Base-by-base conservation (phyloP, 2,329 filamentous ascomycete genomes). In the Biscogniauxia marginata region DNA sequence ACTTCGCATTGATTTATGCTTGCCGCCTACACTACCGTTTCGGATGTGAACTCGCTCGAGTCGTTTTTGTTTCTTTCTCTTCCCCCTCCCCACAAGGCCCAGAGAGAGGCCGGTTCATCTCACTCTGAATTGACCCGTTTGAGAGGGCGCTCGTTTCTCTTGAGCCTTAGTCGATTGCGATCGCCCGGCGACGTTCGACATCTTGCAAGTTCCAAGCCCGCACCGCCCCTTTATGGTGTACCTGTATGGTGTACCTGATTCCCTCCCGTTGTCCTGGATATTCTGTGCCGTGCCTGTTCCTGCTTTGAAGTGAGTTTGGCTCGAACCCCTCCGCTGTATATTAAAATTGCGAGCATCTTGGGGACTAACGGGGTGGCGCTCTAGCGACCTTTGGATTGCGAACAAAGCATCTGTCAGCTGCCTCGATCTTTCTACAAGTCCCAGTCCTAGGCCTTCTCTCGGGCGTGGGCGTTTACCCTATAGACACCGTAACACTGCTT, bases 11-110 rank as follows among this genome's bases (percentile, higher is more conserved):
- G 46, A 59, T 62, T 58, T 52, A 62, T 62, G 58, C 24, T 39
- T 39, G 30, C n/a, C 30, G n/a, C 30, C 30, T 39, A 16, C 13
- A 39, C 30, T 59, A 61, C 57, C 55, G 59, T 62, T 60, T 67
- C 61, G 63, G 60, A 62, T 65, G 55, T 61, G 53, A 64, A 61
- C 56, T 66, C 54, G 55, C 56, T 66, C 54, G 55, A 64, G 24
- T 57, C 49, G 50, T 49, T 57, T 59, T 63, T 60, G 54, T 61
- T 52, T 61, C 57, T 65, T 60, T 62, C 53, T 56, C 53, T 49
- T 48, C 21, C 51, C 34, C 49, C 49, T 47, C 56, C 53, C 44
- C 55, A 43, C 54, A 62, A 52, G 49, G 61, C 34, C 48, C 43
- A 53, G 50, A 53, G 30, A n/a, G n/a, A n/a, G n/a, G n/a, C n/a